phyloP scores from a whole-genome alignment of 2,329 filamentous ascomycete genomes.

The Ophiostoma sp. region DNA sequence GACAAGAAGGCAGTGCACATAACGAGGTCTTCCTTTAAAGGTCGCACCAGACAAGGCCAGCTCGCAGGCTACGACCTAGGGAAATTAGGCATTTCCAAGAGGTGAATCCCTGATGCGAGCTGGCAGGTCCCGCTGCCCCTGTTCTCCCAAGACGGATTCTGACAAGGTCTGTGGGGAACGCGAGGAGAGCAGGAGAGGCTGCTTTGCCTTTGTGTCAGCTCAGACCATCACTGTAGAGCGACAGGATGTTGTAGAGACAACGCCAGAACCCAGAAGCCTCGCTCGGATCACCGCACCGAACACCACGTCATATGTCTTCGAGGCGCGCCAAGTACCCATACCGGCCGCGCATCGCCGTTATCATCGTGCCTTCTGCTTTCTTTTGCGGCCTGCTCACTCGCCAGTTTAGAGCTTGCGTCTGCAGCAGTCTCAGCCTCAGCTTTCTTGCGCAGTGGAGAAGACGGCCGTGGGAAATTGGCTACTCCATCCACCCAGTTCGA shows the following conservation, averaged over 20 bases:
- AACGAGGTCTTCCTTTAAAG: background rate
- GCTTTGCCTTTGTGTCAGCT: background rate
- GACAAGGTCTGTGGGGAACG: background rate
- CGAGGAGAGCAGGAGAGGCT: background rate
- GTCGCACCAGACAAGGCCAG: conserved; percentile 16
- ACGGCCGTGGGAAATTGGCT: conserved; percentile 27
- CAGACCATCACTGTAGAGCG: background rate
- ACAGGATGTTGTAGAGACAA: background rate
- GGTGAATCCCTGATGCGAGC: conserved; percentile 9
- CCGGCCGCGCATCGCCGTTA: background rate
- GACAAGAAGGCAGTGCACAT: background rate
- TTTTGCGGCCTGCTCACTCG: conserved; percentile 1
- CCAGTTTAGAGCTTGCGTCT: conserved; percentile 11
- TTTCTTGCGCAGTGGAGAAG: conserved; percentile 23
- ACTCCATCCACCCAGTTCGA: conserved; percentile 23
- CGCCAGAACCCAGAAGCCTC: background rate
- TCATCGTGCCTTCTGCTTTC: background rate
- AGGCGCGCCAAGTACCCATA: background rate
- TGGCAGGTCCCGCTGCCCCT: conserved; percentile 11
- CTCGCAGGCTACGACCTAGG: conserved; percentile 13
- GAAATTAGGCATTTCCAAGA: conserved; percentile 26
- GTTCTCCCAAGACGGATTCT: background rate
- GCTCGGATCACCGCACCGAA: background rate
- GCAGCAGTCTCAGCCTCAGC: conserved; percentile 23
- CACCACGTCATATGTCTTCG: conserved; percentile 5